Evolutionary conservation across 352 stramenopile genomes (phyloP), one percentile per base, ranked within the genome.

Genomic region (Albugo laibachii): DNA sequence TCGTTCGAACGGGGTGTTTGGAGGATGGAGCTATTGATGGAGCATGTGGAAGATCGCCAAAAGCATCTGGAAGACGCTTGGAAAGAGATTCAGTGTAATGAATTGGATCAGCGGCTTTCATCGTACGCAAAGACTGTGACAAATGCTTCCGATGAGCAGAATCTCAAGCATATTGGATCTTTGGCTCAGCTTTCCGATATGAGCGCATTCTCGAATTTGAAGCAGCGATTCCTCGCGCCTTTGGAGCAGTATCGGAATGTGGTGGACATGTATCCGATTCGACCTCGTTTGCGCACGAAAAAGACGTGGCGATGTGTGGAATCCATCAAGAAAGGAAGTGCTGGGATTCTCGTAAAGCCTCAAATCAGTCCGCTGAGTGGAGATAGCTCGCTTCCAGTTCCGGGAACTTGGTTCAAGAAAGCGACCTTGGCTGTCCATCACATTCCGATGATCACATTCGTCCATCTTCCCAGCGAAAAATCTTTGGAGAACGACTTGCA

Each of bases 281-380:
- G 80, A 0, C 75, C 77, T 16, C 58, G 71, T 20, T 49, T 92
- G 48, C 73, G 80, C 0, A 73, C 83, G 36, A 93, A 93, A 61
- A 71, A 71, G 2, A 81, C 75, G 20, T 89, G 79, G 71, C 63
- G 80, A 2, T 93, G 80, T 50, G 66, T 89, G 37, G 77, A 93
- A 49, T 84, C 73, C 18, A 91, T 89, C 38, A 50, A 80, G 24
- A 60, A 61, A 14, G 75, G 75, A 11, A 73, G 66, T 6, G 70
- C 78, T 5, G 79, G 79, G 13, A 93, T 93, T 46, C 63, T 93
- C 11, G 75, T 93, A 8, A 93, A 93, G 49, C 75, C 77, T n/a
- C 80, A 93, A 55, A 93, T 93, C 61, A 91, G 79, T 47, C 80
- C 80, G 0, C 86, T 93, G 69, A 93, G 77, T 49, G 80, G 77